A percentile compares a stretch with the other conserved stretches of the same genome.
Conservation (phyloP, 768 basidiomycete species). For the Auriscalpium orientale region DNA sequence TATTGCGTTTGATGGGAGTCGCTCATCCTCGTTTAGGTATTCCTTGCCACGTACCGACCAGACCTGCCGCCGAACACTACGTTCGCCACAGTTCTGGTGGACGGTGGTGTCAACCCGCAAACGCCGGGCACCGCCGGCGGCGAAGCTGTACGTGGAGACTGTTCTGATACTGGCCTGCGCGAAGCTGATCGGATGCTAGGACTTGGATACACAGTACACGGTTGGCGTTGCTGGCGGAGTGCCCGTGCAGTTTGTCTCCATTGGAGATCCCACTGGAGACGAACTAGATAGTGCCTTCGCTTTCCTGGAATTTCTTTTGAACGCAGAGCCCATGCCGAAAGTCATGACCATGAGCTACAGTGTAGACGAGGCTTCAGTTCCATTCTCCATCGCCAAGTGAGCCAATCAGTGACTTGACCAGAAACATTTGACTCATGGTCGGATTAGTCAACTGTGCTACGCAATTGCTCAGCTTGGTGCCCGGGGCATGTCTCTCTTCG, state of each 20-base stretch:
- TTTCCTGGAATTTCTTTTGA: slow-evolving; percentile 11
- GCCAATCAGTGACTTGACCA: not conserved
- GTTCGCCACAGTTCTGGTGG: slow-evolving; percentile 12
- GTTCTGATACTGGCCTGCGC: too few species aligned
- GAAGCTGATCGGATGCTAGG: slow-evolving; percentile 3
- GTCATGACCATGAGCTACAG: slow-evolving; percentile 17
- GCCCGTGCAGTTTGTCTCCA: slow-evolving; percentile 18
- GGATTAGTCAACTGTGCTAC: slow-evolving; percentile 25
- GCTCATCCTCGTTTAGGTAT: not conserved
- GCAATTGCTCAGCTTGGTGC: slow-evolving; percentile 29
- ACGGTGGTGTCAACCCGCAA: slow-evolving; percentile 22
- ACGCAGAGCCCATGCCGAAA: slow-evolving; percentile 8
- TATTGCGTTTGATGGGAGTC: not conserved
- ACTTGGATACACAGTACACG: slow-evolving; percentile 31
- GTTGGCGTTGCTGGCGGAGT: slow-evolving; percentile 24
- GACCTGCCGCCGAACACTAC: not conserved
- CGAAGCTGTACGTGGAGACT: not conserved
- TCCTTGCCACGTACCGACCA: not conserved
- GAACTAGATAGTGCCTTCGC: slow-evolving; percentile 1
- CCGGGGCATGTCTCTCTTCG: slow-evolving; percentile 28
- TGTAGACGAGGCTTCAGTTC: slow-evolving; percentile 8
- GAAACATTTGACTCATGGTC: not conserved
- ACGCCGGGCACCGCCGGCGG: not conserved
- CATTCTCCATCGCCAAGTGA: not conserved
- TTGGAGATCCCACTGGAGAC: slow-evolving; percentile 15